phyloP scores from a whole-genome alignment of 441 rosid genomes.

The Euphorbia corollata region DNA sequence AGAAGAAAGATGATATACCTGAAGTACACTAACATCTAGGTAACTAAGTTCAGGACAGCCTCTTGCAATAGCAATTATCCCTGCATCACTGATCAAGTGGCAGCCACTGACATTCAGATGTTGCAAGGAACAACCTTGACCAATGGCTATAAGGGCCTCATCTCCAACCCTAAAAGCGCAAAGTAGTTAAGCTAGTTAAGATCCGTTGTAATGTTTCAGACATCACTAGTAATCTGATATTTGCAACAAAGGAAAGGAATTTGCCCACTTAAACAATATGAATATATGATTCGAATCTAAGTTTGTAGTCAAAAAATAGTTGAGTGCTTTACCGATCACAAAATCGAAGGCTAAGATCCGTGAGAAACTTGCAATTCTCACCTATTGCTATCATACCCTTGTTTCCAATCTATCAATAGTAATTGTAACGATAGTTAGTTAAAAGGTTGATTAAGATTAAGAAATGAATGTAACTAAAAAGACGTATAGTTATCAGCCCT shows the following conservation, averaged over 20 bases:
- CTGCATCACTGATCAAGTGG: constrained; percentile 69
- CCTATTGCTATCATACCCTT: constrained; percentile 73
- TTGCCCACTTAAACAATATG: background rate
- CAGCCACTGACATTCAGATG: constrained; percentile 84
- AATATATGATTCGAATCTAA: background rate
- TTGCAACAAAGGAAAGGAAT: background rate
- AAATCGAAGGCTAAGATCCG: constrained; percentile 75
- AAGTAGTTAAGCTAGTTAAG: constrained; percentile 11
- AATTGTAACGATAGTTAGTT: constrained; percentile 6
- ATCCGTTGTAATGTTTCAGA: background rate
- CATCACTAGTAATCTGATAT: background rate
- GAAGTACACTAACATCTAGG: constrained; percentile 81
- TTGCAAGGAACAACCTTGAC: constrained; percentile 64
- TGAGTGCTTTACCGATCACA: constrained; percentile 55
- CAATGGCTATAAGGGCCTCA: constrained; percentile 64
- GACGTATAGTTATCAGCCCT: background rate
- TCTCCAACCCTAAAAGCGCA: constrained; percentile 58
- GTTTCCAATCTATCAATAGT: constrained; percentile 54
- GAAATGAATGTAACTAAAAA: background rate
- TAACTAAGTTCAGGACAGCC: constrained; percentile 65
- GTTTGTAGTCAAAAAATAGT: background rate
- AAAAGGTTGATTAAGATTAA: background rate
- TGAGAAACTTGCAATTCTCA: constrained; percentile 62
- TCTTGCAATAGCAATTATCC: constrained; percentile 74
- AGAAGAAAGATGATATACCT: constrained; percentile 35